Percentiles rank a stretch among this genome's conserved stretches.
Conservation (phyloP, 768 basidiomycete species). For the Russula dissimulans region DNA sequence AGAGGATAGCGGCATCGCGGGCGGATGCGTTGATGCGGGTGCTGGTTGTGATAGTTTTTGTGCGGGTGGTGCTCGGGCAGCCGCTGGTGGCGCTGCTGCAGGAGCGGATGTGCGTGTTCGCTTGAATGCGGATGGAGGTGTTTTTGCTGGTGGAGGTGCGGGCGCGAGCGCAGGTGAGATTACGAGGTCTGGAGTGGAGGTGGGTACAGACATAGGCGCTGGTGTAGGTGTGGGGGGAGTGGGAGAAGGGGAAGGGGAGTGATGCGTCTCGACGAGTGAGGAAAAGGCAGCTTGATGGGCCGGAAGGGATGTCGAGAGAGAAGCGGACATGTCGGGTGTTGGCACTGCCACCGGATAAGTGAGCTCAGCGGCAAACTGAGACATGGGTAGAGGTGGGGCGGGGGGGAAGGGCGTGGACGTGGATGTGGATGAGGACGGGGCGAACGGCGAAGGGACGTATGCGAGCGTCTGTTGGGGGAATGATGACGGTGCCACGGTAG, state of each 20-base stretch:
- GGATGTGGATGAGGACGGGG: neutral
- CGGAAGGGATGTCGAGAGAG: conserved; percentile 4
- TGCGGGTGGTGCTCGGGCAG: neutral
- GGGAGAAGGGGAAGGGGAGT: neutral
- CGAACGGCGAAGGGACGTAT: conserved; percentile 13
- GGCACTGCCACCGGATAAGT: neutral
- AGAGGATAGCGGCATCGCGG: neutral
- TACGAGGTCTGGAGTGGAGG: neutral
- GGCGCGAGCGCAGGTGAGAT: neutral
- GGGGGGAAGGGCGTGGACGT: neutral
- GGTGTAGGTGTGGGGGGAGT: neutral
- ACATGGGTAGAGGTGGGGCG: neutral
- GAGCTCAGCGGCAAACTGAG: neutral
- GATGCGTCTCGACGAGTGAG: neutral
- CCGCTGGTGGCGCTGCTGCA: neutral
- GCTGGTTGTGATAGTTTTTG: neutral
- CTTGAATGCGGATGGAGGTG: neutral
- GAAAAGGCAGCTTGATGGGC: neutral
- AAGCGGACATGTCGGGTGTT: neutral
- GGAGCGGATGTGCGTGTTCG: neutral
- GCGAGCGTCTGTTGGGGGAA: conserved; percentile 2
- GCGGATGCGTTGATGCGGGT: neutral
- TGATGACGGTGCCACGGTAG: neutral
- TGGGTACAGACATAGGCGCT: neutral
- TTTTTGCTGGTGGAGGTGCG: neutral